phyloP scores from a whole-genome alignment of 208 protist genomes.

The Leishmania arabica region DNA sequence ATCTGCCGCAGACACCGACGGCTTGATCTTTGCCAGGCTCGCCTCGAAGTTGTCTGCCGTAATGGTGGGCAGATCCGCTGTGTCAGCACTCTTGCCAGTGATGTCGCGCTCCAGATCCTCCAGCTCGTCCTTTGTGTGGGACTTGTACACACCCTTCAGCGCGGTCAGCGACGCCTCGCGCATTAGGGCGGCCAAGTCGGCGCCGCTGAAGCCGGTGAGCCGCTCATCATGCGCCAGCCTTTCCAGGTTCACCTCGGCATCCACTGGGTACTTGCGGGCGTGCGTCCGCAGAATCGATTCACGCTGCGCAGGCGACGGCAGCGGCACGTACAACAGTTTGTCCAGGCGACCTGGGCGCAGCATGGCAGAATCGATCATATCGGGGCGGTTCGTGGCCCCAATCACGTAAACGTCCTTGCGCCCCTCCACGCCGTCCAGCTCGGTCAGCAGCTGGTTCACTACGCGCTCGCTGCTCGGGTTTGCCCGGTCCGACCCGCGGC shows the following conservation, averaged over 20 bases:
- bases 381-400: conserved; percentile 98
- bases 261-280: conserved; percentile 90
- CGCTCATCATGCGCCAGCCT: conserved; percentile 70
- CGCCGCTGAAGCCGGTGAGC: conserved; percentile 94
- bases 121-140: conserved; percentile 56
- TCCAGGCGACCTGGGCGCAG: conserved; percentile 97
- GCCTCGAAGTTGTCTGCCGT: conserved; percentile 61
- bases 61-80: conserved; percentile 66
- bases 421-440: conserved; percentile 98
- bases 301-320: conserved; percentile 90
- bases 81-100: conserved; percentile 37
- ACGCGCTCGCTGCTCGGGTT: conserved; percentile 96
- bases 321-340: conserved; percentile 97
- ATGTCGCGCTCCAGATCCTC: conserved; percentile 80
- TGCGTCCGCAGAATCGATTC: conserved; percentile 91
- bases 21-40: conserved; percentile 70
- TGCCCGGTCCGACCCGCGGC: conserved; percentile 87
- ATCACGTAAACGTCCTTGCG: conserved; percentile 97
- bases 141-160: conserved; percentile 79
- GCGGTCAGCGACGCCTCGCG: conserved; percentile 92
- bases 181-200: conserved; percentile 93
- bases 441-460: conserved; percentile 99
- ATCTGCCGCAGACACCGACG: conserved; percentile 80
- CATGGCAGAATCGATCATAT: conserved; percentile 99
- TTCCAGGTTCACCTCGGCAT: conserved; percentile 71